Evolutionary conservation across 192 early-diverging fungal species (phyloP).

Genomic region (Coemansia sp.): DNA sequence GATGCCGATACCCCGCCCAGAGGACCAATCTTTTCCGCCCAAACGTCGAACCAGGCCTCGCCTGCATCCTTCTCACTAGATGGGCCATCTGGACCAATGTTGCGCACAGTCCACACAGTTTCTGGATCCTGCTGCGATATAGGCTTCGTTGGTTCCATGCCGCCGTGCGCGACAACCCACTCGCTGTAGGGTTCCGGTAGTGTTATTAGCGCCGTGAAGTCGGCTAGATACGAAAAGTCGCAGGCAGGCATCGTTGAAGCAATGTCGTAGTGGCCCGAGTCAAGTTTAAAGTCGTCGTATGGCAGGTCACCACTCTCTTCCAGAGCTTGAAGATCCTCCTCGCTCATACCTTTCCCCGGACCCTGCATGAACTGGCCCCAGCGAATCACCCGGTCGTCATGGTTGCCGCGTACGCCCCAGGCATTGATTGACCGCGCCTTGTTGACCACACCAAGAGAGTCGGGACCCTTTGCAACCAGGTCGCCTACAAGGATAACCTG

Average conservation of each 20-base stretch:
- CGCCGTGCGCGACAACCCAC: slow-evolving; percentile 67
- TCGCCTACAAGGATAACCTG: slow-evolving; percentile 68
- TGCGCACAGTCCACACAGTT: slow-evolving; percentile 61
- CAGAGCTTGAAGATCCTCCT: slow-evolving; percentile 8
- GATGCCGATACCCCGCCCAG: neutral
- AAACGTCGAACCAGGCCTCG: slow-evolving; percentile 37
- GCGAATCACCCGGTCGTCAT: slow-evolving; percentile 69
- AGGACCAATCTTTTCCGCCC: slow-evolving; percentile 42
- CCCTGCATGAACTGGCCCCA: slow-evolving; percentile 55
- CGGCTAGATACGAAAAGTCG: slow-evolving; percentile 56
- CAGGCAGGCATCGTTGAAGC: slow-evolving; percentile 34
- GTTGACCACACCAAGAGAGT: slow-evolving; percentile 58
- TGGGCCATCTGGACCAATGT: slow-evolving; percentile 19
- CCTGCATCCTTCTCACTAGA: slow-evolving; percentile 14
- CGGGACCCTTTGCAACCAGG: slow-evolving; percentile 62
- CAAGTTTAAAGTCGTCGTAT: slow-evolving; percentile 23
- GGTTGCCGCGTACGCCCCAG: slow-evolving; percentile 68
- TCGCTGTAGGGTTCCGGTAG: slow-evolving; percentile 42
- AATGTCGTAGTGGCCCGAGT: slow-evolving; percentile 33
- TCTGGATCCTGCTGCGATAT: slow-evolving; percentile 57
- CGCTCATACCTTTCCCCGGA: slow-evolving; percentile 15
- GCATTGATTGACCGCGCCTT: slow-evolving; percentile 50
- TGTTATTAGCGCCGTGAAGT: slow-evolving; percentile 57
- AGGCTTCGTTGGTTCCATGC: slow-evolving; percentile 54
- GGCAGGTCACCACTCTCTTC: slow-evolving; percentile 11